A percentile compares a stretch with the other conserved stretches of the same genome.
Evolutionary conservation across 1,284 basidiomycete genomes (phyloP).

Genomic region (Cystobasidiaceae sp.): DNA sequence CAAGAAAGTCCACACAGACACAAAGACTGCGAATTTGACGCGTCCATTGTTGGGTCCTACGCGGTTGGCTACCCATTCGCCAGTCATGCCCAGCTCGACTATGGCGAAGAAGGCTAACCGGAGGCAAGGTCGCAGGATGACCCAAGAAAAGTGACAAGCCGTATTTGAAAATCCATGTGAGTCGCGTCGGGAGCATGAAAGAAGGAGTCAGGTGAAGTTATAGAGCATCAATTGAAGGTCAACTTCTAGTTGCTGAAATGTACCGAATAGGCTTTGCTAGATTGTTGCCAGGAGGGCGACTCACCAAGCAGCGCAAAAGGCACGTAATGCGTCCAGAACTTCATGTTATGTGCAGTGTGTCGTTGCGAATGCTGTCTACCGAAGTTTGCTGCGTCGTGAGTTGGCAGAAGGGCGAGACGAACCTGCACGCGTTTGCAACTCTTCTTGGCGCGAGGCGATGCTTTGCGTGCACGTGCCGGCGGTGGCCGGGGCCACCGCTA

Average conservation of each 20-base stretch:
- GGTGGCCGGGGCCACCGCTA: not conserved
- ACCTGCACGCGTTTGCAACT: not conserved
- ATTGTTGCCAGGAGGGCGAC: not conserved
- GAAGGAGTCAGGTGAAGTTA: too few species aligned
- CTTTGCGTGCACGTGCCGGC: not conserved
- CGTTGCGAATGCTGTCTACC: too few species aligned
- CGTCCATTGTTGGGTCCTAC: not conserved
- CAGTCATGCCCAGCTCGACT: not conserved
- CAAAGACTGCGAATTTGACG: conserved; percentile 4
- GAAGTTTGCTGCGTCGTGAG: too few species aligned
- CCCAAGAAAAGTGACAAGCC: too few species aligned
- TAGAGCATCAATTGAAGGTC: too few species aligned
- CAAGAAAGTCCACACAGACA: conserved; percentile 4
- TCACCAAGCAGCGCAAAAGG: conserved; percentile 1
- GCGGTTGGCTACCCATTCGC: conserved; percentile 5
- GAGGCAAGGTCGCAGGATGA: too few species aligned
- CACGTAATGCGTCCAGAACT: not conserved
- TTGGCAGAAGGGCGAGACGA: too few species aligned
- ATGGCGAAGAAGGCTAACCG: conserved; percentile 1
- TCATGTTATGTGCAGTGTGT: too few species aligned
- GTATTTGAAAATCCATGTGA: too few species aligned
- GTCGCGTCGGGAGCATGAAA: too few species aligned
- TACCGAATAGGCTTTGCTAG: too few species aligned
- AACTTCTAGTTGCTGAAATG: too few species aligned
- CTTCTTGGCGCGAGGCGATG: not conserved